Evolutionary conservation across 1,284 basidiomycete genomes (phyloP).

Genomic region (Inonotus obliquus): DNA sequence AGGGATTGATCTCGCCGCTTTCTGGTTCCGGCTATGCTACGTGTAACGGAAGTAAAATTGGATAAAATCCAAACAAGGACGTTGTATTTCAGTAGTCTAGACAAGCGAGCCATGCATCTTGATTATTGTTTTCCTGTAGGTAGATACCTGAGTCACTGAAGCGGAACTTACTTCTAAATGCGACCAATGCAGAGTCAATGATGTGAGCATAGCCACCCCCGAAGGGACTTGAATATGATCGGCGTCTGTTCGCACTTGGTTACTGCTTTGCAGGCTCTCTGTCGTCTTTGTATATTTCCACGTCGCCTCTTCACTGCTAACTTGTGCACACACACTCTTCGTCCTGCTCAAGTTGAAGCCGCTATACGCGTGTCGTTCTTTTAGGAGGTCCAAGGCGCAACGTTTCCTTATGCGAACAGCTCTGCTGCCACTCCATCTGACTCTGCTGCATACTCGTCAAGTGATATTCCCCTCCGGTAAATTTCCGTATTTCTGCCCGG

Average conservation of each 20-base stretch:
- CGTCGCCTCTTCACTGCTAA: not conserved
- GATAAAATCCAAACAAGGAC: not conserved
- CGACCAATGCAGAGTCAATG: not conserved
- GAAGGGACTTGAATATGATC: not conserved
- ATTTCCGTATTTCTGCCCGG: not conserved
- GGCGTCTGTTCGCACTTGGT: not conserved
- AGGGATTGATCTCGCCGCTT: not conserved
- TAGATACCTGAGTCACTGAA: not conserved
- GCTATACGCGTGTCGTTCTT: not conserved
- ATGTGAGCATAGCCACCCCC: not conserved
- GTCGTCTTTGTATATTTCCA: not conserved
- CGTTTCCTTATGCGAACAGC: conserved; percentile 9
- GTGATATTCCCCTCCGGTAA: not conserved
- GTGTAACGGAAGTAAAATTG: not conserved
- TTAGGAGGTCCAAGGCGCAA: not conserved
- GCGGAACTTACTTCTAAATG: not conserved
- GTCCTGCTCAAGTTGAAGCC: not conserved
- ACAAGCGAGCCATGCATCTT: not conserved
- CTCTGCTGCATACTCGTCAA: not conserved
- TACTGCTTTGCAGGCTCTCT: not conserved
- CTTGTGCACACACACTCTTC: not conserved
- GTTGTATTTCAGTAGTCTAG: not conserved
- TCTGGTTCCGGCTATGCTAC: not conserved
- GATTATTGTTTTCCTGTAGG: not conserved
- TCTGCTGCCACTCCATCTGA: not conserved